Evolutionary conservation across 805 yeast genomes (phyloP).

Genomic region (Saccharomyces cerevisiae): DNA sequence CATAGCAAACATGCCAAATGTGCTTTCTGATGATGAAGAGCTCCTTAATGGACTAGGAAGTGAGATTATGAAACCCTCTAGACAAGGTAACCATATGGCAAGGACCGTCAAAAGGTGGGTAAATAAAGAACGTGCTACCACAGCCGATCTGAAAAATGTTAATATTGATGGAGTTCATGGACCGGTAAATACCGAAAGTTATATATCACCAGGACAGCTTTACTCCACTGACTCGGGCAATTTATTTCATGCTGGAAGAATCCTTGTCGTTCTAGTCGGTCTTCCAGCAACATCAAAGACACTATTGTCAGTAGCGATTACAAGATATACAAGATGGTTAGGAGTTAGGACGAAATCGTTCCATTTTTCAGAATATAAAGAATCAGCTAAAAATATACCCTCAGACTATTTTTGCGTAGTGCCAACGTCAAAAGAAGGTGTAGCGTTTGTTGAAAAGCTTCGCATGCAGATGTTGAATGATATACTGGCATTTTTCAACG

Average conservation of each 20-base stretch:
- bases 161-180: conserved; percentile 58
- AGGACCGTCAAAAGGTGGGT: conserved; percentile 47
- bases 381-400: conserved; percentile 46
- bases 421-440: conserved; percentile 41
- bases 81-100: conserved; percentile 48
- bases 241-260: conserved; percentile 90
- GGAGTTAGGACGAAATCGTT: conserved; percentile 90
- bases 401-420: conserved; percentile 59
- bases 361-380: conserved; percentile 86
- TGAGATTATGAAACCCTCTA: conserved; percentile 36
- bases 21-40: conserved; percentile 28
- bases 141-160: not conserved
- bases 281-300: conserved; percentile 96
- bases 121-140: conserved; percentile 4
- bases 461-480: conserved; percentile 60
- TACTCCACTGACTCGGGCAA: conserved; percentile 90
- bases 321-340: conserved; percentile 89
- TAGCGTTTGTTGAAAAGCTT: conserved; percentile 47
- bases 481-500: conserved; percentile 59
- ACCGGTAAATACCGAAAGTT: conserved; percentile 30
- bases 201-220: conserved; percentile 83
- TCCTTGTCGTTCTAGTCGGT: conserved; percentile 82
- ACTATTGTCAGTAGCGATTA: conserved; percentile 80
- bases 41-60: conserved; percentile 17
- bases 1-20: conserved; percentile 22